Conservation (phyloP, 306 rosid species). For the Comarum palustre region DNA sequence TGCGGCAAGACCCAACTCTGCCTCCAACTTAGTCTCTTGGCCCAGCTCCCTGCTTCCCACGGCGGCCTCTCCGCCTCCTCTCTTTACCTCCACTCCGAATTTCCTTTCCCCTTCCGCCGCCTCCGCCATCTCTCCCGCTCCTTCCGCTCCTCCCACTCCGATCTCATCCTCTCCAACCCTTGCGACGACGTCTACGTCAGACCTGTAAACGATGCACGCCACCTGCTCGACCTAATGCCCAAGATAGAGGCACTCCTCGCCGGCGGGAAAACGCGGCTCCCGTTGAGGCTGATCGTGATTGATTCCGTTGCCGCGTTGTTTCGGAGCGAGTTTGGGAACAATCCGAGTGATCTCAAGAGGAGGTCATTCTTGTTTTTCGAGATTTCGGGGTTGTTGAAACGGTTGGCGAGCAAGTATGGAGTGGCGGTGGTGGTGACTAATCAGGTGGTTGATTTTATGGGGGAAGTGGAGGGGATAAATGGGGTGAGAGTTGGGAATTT, state of each 20-base stretch:
- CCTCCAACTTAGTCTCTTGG: conserved; percentile 75
- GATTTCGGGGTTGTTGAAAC: conserved; percentile 62
- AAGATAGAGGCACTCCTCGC: conserved; percentile 39
- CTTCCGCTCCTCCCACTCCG: conserved; percentile 29
- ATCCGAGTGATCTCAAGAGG: conserved; percentile 47
- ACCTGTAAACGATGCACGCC: conserved; percentile 43
- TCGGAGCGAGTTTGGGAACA: conserved; percentile 78
- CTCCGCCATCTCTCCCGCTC: conserved; percentile 58
- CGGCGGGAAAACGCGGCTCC: conserved; percentile 30
- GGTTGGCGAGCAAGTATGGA: conserved; percentile 50
- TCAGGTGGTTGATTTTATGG: conserved; percentile 76
- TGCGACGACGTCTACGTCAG: conserved; percentile 42
- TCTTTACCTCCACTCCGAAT: conserved; percentile 69
- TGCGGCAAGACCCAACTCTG: conserved; percentile 84
- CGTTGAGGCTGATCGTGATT: conserved; percentile 56
- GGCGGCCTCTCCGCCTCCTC: conserved; percentile 80
- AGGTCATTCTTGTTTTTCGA: conserved; percentile 67
- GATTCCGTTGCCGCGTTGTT: conserved; percentile 88
- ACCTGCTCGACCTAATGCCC: conserved; percentile 45
- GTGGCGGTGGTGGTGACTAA: conserved; percentile 76
- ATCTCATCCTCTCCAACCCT: conserved; percentile 32
- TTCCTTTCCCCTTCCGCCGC: conserved; percentile 76
- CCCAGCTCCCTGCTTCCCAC: conserved; percentile 67
- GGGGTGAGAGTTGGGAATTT: conserved; percentile 67
- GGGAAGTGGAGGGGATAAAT: conserved; percentile 32